phyloP scores from a whole-genome alignment of 225 moss, liverwort and hornwort species.

The Straminergon stramineum region DNA sequence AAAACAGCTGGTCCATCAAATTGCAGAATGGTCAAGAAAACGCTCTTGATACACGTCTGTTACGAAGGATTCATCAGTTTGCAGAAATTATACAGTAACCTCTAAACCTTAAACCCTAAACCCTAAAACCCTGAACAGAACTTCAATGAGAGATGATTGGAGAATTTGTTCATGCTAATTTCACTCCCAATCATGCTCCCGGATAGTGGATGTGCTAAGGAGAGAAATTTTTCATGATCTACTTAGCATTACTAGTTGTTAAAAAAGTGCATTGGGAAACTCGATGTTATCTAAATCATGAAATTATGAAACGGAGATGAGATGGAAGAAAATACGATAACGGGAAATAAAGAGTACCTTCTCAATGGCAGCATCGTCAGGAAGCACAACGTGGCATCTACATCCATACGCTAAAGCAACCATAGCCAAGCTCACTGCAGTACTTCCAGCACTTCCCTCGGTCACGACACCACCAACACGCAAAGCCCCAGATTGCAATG shows the following conservation, averaged over 20 bases:
- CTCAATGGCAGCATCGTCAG: constrained; percentile 95
- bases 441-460: constrained; percentile 97
- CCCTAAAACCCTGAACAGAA: background rate
- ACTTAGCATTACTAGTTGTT: background rate
- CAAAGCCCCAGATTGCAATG: constrained; percentile 70
- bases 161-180: background rate
- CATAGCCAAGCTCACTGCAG: constrained; percentile 96
- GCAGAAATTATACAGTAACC: background rate
- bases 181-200: background rate
- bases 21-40: background rate
- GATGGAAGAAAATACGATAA: background rate
- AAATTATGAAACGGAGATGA: background rate
- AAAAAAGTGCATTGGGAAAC: background rate
- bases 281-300: background rate
- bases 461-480: constrained; percentile 76
- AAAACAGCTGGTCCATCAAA: background rate
- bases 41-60: background rate
- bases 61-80: background rate
- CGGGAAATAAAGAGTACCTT: constrained; percentile 39
- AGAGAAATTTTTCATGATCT: background rate
- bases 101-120: background rate
- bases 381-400: constrained; percentile 87
- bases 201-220: background rate
- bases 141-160: background rate
- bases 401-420: constrained; percentile 78